Percentiles rank a stretch among this genome's conserved stretches.
Conservation (phyloP, 2,329 filamentous ascomycete genomes). For the Neocucurbitaria cava region DNA sequence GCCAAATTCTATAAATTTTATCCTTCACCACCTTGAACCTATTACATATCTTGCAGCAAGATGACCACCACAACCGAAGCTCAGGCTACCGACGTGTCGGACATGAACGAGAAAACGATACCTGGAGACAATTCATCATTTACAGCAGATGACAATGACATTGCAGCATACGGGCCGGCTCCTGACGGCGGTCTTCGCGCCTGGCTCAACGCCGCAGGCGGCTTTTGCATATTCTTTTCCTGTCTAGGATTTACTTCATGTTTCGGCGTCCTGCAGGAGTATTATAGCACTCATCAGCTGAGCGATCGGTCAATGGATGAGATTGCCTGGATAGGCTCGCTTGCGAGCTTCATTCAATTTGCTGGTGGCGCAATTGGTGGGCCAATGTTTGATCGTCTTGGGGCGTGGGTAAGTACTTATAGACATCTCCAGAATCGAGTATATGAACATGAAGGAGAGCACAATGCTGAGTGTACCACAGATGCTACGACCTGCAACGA, state of each 20-base stretch:
- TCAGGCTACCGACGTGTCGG: neutral
- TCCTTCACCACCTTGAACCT: neutral
- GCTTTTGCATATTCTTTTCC: conserved; percentile 40
- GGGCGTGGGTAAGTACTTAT: conserved; percentile 43
- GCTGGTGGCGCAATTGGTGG: conserved; percentile 64
- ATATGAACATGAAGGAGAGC: neutral
- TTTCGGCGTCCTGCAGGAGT: conserved; percentile 54
- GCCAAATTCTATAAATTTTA: neutral
- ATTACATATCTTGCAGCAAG: neutral
- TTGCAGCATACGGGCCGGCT: conserved; percentile 38
- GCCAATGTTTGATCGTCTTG: conserved; percentile 64
- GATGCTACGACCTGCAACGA: conserved; percentile 59
- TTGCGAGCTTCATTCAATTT: conserved; percentile 56
- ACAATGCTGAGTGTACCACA: conserved; percentile 38
- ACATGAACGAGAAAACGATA: neutral
- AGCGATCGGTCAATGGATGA: conserved; percentile 38
- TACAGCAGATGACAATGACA: conserved; percentile 1
- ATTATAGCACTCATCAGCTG: conserved; percentile 53
- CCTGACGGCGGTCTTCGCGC: conserved; percentile 44
- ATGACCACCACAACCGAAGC: neutral
- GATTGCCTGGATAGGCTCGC: conserved; percentile 54
- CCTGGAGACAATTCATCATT: neutral
- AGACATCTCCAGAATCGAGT: neutral
- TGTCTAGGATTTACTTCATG: conserved; percentile 49
- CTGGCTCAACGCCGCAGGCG: conserved; percentile 45